Base-by-base conservation (phyloP, 306 rosid species). In the Vicia faba region DNA sequence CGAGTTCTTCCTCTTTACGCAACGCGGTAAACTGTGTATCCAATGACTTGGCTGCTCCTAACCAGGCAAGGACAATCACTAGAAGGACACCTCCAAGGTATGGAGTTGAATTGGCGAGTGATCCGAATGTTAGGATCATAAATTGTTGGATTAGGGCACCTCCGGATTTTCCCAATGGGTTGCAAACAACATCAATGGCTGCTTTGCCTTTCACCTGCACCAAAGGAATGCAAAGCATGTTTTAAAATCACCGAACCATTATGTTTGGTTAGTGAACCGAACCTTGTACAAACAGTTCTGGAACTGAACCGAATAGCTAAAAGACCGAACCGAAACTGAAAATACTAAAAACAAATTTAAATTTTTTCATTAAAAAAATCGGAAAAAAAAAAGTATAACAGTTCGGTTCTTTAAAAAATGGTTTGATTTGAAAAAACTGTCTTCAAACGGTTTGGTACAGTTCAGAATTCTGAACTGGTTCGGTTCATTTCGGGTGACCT, bases 111-210 rank as follows among this genome's bases (percentile, higher is more conserved):
- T 79, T 95, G 0, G 99, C 97, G 0, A 95, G 97, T 19, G 99
- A 95, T 18, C 97, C 99, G 1, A 95, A 95, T 46, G 80, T 76
- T 50, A 95, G 72, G 78, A 95, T 95, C 99, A 95, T 95, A 69
- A 95, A 91, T 76, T 95, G 99, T 68, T 95, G 99, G 53, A 95
- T 95, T 31, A 91, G 91, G 57, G 99, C 97, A 7, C 99, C 99
- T 2, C 99, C 99, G 15, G 97, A 95, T 53, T 95, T 95, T 53
- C 97, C 97, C 83, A 95, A 61, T 25, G 99, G 99, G 75, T 95
- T 95, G 89, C 99, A 95, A 64, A 95, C 99, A 4, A 90, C 97
- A 73, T 95, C 99, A 45, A 95, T 95, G 68, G 99, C 99, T 1
- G 99, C 99, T 87, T 95, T 95, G 13, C 99, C 99, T 75, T 95